Evolutionary conservation across 148 eudicot species (phyloP).

Genomic region (Limonium bicolor): DNA sequence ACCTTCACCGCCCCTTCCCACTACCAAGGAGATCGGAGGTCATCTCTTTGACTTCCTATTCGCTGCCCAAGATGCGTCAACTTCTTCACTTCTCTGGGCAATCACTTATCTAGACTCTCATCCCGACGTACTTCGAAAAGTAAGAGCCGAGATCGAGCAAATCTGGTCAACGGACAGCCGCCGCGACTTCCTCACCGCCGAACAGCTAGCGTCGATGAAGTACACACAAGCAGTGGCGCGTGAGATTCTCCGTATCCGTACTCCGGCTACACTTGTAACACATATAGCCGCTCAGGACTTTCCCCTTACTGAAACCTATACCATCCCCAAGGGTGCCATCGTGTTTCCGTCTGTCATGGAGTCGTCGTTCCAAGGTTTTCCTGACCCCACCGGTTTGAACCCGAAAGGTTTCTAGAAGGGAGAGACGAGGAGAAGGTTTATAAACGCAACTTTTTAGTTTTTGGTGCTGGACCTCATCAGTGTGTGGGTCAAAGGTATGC

Average conservation of each 20-base stretch:
- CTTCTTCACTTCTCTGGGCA: slow-evolving; percentile 77
- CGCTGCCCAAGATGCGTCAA: slow-evolving; percentile 84
- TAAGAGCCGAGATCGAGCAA: slow-evolving; percentile 29
- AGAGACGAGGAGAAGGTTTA: slow-evolving; percentile 53
- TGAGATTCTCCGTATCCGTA: slow-evolving; percentile 46
- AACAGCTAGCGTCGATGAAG: slow-evolving; percentile 37
- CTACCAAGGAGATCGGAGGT: slow-evolving; percentile 29
- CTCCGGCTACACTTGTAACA: slow-evolving; percentile 77
- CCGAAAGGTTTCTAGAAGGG: slow-evolving; percentile 67
- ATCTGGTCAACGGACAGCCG: slow-evolving; percentile 34
- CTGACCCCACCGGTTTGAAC: slow-evolving; percentile 63
- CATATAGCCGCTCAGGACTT: slow-evolving; percentile 66
- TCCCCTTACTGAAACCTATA: slow-evolving; percentile 27
- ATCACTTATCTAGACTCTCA: slow-evolving; percentile 53
- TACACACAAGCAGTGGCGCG: slow-evolving; percentile 94
- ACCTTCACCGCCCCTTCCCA: slow-evolving; percentile 18
- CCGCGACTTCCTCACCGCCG: slow-evolving; percentile 26
- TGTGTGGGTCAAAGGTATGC: slow-evolving; percentile 91
- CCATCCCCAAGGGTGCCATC: slow-evolving; percentile 56
- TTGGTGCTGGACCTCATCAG: slow-evolving; percentile 82
- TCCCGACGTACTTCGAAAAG: slow-evolving; percentile 37
- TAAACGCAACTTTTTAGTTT: slow-evolving; percentile 54
- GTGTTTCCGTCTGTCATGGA: slow-evolving; percentile 83
- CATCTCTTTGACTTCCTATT: slow-evolving; percentile 70
- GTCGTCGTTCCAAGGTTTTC: slow-evolving; percentile 77